A percentile compares a stretch with the other conserved stretches of the same genome.
Conservation (phyloP, 805 yeast species). For the Metschnikowia baotianmanensis region DNA sequence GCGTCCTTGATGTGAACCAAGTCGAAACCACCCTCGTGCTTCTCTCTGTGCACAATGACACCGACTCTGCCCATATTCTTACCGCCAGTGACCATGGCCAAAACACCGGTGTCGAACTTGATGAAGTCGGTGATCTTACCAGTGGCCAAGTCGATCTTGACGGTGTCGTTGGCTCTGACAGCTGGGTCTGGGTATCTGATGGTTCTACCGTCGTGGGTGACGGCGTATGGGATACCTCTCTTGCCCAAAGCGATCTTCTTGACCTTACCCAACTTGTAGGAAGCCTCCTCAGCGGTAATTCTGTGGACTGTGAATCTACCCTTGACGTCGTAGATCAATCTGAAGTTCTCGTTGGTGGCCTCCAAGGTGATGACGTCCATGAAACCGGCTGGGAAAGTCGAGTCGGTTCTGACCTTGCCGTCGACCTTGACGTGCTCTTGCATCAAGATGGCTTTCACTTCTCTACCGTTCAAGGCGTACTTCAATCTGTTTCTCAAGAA, state of each 20-base stretch:
- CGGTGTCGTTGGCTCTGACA: constrained; percentile 96
- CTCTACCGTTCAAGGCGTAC: constrained; percentile 99
- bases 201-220: constrained; percentile 99
- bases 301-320: constrained; percentile 99
- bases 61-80: constrained; percentile 98
- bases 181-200: constrained; percentile 99
- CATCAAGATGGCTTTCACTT: constrained; percentile 97
- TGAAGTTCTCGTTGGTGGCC: constrained; percentile 99
- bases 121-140: constrained; percentile 90
- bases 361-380: constrained; percentile 98
- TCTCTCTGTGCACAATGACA: constrained; percentile 92
- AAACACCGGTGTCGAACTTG: constrained; percentile 86
- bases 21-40: constrained; percentile 98
- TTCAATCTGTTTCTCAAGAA: constrained; percentile 98
- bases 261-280: constrained; percentile 97
- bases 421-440: constrained; percentile 98
- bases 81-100: constrained; percentile 95
- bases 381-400: constrained; percentile 99
- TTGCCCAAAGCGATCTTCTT: constrained; percentile 98
- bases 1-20: constrained; percentile 95
- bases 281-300: constrained; percentile 97
- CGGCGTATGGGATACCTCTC: constrained; percentile 97
- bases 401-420: constrained; percentile 98
- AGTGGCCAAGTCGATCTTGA: constrained; percentile 92
- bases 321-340: constrained; percentile 96